These are phyloP conservation scores for Cyberlindnera americana DNA, from an alignment of 805 yeast genomes.

Conservation along the genomic window DNA sequence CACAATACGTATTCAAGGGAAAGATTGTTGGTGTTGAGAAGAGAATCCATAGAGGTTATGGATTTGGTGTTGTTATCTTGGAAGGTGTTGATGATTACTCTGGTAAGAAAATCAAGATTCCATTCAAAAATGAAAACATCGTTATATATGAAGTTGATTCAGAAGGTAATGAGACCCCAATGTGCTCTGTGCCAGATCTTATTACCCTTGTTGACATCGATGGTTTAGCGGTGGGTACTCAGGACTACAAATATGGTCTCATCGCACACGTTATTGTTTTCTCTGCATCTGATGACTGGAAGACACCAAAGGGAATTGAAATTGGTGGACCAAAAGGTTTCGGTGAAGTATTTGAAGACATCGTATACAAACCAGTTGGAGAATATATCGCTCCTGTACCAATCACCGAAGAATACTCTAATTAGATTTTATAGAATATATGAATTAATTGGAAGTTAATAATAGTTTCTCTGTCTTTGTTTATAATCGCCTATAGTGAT, in stretches of 20 bases:
- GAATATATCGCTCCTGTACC: constrained; percentile 31
- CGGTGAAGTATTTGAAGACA: constrained; percentile 32
- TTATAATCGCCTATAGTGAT: too few species aligned
- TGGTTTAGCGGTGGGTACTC: constrained; percentile 49
- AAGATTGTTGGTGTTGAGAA: constrained; percentile 42
- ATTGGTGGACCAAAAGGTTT: constrained; percentile 39
- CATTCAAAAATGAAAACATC: constrained; percentile 47
- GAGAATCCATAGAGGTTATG: constrained; percentile 40
- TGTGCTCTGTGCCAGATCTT: constrained; percentile 47
- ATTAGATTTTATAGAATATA: too few species aligned
- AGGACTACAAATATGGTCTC: constrained; percentile 45
- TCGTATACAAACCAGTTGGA: constrained; percentile 35
- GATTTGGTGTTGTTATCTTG: constrained; percentile 41
- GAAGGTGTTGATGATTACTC: too few species aligned
- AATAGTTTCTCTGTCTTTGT: neutral
- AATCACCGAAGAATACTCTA: too few species aligned
- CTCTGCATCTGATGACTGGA: constrained; percentile 34
- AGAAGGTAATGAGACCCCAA: too few species aligned
- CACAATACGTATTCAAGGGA: constrained; percentile 35
- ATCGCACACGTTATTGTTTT: constrained; percentile 37
- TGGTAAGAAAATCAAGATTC: constrained; percentile 30
- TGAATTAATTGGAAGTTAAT: constrained; percentile 35
- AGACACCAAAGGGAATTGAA: constrained; percentile 32
- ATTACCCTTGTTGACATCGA: constrained; percentile 41
- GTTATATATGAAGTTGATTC: too few species aligned